phyloP scores from a whole-genome alignment of 768 basidiomycete species.

The Rhodotorula graminis region DNA sequence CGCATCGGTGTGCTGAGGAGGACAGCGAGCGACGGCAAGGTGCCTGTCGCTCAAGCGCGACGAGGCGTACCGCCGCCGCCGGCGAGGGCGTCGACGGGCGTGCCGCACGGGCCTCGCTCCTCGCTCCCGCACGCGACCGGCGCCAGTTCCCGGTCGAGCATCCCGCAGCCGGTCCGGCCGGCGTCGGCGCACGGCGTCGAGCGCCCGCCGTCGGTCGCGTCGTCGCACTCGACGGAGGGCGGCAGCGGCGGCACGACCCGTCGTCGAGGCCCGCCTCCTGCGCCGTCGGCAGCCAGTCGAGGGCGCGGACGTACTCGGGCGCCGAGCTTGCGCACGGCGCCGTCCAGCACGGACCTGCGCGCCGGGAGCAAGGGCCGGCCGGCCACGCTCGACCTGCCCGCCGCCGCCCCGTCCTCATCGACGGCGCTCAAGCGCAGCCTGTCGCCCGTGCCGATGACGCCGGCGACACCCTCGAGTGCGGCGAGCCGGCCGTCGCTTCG shows the following conservation, averaged over 20 bases:
- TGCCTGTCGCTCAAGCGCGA: neutral
- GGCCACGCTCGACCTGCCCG: neutral
- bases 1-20: neutral
- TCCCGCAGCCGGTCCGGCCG: conserved; percentile 2
- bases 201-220: neutral
- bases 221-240: neutral
- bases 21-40: conserved; percentile 3
- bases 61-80: neutral
- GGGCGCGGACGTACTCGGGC: conserved; percentile 17
- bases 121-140: neutral
- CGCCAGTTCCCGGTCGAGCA: neutral
- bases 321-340: conserved; percentile 11
- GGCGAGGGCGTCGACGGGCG: neutral
- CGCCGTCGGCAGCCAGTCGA: conserved; percentile 24
- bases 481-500: neutral
- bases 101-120: too few species aligned
- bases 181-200: conserved; percentile 5
- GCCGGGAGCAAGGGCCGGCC: neutral
- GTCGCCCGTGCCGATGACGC: conserved; percentile 5
- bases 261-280: conserved; percentile 20
- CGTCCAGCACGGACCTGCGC: neutral
- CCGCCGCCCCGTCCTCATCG: neutral
- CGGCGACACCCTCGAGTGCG: neutral
- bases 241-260: neutral
- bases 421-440: neutral